Conservation (phyloP, 2,329 filamentous ascomycete genomes). For the Ascochyta pisi region DNA sequence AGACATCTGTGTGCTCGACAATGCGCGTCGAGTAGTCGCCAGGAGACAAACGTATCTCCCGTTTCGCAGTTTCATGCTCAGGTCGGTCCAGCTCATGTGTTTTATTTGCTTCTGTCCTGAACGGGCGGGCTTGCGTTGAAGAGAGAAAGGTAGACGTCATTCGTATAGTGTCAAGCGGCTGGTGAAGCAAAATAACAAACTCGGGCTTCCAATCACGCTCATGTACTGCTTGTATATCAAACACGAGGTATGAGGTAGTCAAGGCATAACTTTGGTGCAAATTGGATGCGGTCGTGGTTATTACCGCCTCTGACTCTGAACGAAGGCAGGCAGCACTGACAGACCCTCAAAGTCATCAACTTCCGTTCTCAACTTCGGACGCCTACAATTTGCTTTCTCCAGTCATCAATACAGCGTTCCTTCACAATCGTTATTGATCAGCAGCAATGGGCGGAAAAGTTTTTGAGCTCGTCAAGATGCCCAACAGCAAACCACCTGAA, state of each 20-base stretch:
- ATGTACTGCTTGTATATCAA: background rate
- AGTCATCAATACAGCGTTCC: background rate
- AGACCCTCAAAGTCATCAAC: background rate
- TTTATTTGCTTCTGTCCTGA: background rate
- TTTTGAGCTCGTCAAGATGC: conserved; percentile 37
- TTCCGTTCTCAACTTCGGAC: background rate
- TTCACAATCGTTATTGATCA: background rate
- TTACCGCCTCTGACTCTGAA: conserved; percentile 1
- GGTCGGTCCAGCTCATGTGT: background rate
- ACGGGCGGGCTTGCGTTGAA: background rate
- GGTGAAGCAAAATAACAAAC: background rate
- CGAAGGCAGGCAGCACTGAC: conserved; percentile 6
- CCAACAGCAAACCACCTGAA: conserved; percentile 54
- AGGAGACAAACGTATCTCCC: background rate
- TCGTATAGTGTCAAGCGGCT: background rate
- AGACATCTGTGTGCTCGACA: background rate
- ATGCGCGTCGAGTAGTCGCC: background rate
- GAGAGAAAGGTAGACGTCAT: background rate
- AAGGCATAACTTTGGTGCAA: too few relatives aligned
- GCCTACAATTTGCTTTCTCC: background rate
- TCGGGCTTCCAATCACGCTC: background rate
- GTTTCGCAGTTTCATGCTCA: background rate
- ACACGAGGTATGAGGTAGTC: background rate
- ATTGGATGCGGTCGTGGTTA: background rate
- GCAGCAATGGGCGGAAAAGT: conserved; percentile 68